Evolutionary conservation across 495 filamentous ascomycete species (phyloP), one percentile per base, ranked within the genome.

Genomic region (Penicillium chermesinum): DNA sequence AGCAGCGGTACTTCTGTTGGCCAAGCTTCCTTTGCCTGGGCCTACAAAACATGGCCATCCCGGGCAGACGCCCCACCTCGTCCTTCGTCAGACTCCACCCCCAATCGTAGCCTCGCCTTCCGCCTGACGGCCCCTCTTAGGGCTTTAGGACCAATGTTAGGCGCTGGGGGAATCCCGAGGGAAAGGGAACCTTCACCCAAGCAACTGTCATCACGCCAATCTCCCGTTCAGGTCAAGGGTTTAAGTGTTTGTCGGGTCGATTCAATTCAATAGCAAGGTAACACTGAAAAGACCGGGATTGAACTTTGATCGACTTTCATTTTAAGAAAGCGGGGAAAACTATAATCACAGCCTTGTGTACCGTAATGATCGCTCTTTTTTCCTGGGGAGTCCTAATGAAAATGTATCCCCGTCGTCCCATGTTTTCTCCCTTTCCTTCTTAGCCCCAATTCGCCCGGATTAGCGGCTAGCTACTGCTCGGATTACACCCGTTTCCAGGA

Each of bases 201-300:
- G 46, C 50, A 22, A 34, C 56, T 57, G 56, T 60, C 56, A 62
- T 41, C 39, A 18, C 36, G 59, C 46, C 36, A 34, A 62, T 62
- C 59, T 57, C 59, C 57, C 59, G 55, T 25, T 6, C 34, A 9
- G 22, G 48, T 55, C 48, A 54, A 50, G 10, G 18, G 25, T 18
- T 33, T 12, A 34, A 21, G 7, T 7, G 12, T 33, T 33, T 18
- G 13, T 25, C n/a, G 38, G 38, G n/a, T 10, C 38, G 25, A 30
- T 30, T 30, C 10, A 10, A 30, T 30, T 30, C 25, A 30, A 30
- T 4, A 30, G 25, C 4, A 30, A 30, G 25, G 25, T 30, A 30
- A 30, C 25, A 10, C 4, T 30, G 5, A 30, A 30, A 10, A 10
- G 25, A 30, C 10, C 10, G 25, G 25, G 10, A 30, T 30, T 10